A percentile compares a stretch with the other conserved stretches of the same genome.
Evolutionary conservation across 352 stramenopile genomes (phyloP).

Genomic region (Phytopythium vexans): DNA sequence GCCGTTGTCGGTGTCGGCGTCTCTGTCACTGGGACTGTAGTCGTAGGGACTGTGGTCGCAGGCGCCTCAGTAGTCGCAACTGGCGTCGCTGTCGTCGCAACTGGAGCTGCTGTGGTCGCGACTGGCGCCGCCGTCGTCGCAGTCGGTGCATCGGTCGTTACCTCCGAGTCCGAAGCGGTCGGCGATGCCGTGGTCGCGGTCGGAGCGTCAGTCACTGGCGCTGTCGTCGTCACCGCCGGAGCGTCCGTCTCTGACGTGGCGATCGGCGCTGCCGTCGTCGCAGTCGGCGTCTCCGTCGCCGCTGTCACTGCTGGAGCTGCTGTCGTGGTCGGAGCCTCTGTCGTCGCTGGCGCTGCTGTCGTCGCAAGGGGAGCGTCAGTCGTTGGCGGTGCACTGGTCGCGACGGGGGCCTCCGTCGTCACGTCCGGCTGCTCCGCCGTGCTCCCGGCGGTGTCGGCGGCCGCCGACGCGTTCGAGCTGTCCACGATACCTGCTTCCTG

Average conservation of each 20-base stretch:
- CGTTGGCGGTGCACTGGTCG: background rate
- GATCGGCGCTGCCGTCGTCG: conserved; percentile 2
- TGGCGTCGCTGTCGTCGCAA: conserved; percentile 2
- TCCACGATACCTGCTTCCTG: conserved; percentile 2
- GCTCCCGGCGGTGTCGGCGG: conserved; percentile 6
- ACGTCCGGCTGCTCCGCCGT: conserved; percentile 6
- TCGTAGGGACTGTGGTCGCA: conserved; percentile 5
- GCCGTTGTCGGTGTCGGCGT: conserved; percentile 7
- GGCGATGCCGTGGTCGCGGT: background rate
- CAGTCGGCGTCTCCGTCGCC: background rate
- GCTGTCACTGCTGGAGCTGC: background rate
- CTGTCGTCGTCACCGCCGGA: conserved; percentile 3
- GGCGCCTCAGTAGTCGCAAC: conserved; percentile 1
- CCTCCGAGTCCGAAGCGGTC: conserved; percentile 5
- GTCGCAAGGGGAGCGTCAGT: conserved; percentile 2
- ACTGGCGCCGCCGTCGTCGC: background rate
- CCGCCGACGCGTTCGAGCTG: background rate
- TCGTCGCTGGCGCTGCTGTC: background rate
- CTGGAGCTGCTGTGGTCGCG: conserved; percentile 1
- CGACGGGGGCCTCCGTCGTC: background rate
- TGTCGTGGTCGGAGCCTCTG: conserved; percentile 1
- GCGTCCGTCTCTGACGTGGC: conserved; percentile 2
- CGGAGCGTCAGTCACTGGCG: conserved; percentile 2
- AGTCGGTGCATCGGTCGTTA: background rate
- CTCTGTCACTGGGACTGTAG: conserved; percentile 8